A percentile compares a stretch with the other conserved stretches of the same genome.
phyloP scores from a whole-genome alignment of 2,329 filamentous ascomycete species.

The Penicillium sp. region DNA sequence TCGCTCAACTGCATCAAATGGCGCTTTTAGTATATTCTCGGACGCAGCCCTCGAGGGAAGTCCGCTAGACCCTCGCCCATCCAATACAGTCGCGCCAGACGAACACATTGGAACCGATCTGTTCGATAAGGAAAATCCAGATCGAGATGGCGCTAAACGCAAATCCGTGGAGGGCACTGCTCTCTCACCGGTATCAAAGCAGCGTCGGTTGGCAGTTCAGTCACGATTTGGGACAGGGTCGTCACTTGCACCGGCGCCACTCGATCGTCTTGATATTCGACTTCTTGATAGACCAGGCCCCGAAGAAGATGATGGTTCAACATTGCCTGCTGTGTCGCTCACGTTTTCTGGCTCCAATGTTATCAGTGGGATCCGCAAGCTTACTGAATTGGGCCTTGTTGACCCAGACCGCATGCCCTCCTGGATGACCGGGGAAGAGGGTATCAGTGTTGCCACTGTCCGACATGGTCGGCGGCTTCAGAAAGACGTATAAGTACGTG shows the following conservation, averaged over 20 bases:
- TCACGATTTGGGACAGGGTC: conserved; percentile 69
- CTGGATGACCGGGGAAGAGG: conserved; percentile 89
- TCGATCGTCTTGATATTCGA: conserved; percentile 54
- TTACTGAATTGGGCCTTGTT: conserved; percentile 72
- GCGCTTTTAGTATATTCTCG: conserved; percentile 78
- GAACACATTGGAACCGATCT: conserved; percentile 26
- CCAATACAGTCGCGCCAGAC: conserved; percentile 35
- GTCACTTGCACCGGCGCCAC: conserved; percentile 28
- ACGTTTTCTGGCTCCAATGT: conserved; percentile 76
- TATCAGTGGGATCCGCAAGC: conserved; percentile 74
- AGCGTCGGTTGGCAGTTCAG: conserved; percentile 62
- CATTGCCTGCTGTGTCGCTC: conserved; percentile 46
- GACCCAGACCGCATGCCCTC: conserved; percentile 79
- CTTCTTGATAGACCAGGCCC: conserved; percentile 47
- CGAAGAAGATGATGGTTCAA: conserved; percentile 11
- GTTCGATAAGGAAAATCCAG: conserved; percentile 17
- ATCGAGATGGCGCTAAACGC: conserved; percentile 7
- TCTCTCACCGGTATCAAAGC: conserved; percentile 51
- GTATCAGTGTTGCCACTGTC: conserved; percentile 72
- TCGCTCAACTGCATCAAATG: conserved; percentile 70
- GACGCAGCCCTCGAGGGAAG: conserved; percentile 59
- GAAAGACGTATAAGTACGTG: conserved; percentile 11
- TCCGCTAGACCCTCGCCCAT: conserved; percentile 51
- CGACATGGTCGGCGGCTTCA: conserved; percentile 54
- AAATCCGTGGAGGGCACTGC: conserved; percentile 3